A percentile compares a stretch with the other conserved stretches of the same genome.
Conservation (phyloP, 306 rosid species). For the Glycyrrhiza uralensis region DNA sequence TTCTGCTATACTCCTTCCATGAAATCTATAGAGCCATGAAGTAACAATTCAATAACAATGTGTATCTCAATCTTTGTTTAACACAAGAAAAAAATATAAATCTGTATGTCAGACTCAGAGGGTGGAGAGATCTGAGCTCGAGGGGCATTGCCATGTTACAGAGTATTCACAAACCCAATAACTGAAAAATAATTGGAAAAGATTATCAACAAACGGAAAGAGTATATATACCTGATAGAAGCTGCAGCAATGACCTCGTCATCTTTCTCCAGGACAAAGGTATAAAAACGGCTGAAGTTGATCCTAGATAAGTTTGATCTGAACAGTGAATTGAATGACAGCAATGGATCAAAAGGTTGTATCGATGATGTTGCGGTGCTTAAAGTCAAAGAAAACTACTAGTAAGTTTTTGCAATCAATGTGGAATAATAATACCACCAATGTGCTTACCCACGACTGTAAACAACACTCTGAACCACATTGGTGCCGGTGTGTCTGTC, state of each 20-base stretch:
- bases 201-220: background rate
- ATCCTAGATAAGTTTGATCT: conserved; percentile 33
- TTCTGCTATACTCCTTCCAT: conserved; percentile 33
- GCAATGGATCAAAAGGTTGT: background rate
- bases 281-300: conserved; percentile 31
- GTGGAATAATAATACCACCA: background rate
- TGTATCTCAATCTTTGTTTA: background rate
- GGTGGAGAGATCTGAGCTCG: background rate
- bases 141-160: background rate
- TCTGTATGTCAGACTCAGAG: background rate
- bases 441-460: conserved; percentile 32
- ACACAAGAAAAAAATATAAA: background rate
- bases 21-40: conserved; percentile 23
- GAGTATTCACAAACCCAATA: background rate
- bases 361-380: background rate
- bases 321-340: background rate
- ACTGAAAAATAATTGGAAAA: background rate
- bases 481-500: conserved; percentile 28
- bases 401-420: background rate
- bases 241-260: conserved; percentile 37
- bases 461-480: conserved; percentile 28
- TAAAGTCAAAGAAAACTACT: background rate
- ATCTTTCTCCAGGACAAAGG: conserved; percentile 38
- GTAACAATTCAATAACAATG: background rate
- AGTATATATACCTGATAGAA: conserved; percentile 32